Conservation (phyloP, 2,329 filamentous ascomycete species). For the Lecanoromycetidae sp. region DNA sequence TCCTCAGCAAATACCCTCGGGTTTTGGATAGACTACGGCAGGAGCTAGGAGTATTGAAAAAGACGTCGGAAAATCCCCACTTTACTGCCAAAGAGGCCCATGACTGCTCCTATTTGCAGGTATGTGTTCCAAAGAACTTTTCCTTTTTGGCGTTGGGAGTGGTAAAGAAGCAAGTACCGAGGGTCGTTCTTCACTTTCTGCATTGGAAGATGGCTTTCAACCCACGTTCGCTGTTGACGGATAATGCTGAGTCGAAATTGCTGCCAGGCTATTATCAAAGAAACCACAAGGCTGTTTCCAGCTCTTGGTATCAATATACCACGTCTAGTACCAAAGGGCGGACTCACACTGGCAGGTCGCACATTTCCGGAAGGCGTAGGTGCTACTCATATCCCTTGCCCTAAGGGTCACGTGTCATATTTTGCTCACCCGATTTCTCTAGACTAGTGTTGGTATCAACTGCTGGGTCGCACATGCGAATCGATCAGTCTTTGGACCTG, state of each 20-base stretch:
- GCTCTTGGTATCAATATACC: slow-evolving; percentile 17
- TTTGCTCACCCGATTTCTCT: background rate
- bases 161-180: too few relatives aligned
- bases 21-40: slow-evolving; percentile 24
- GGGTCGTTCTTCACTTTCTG: too few relatives aligned
- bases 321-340: slow-evolving; percentile 17
- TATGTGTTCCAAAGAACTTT: too few relatives aligned
- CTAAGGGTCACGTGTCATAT: background rate
- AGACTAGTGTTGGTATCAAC: slow-evolving; percentile 13
- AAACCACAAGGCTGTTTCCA: slow-evolving; percentile 17
- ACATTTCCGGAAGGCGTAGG: slow-evolving; percentile 19
- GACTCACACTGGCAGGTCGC: slow-evolving; percentile 12
- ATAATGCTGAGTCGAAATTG: too few relatives aligned
- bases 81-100: slow-evolving; percentile 24
- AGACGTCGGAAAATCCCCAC: slow-evolving; percentile 21
- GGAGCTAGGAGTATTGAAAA: slow-evolving; percentile 25
- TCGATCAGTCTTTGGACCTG: slow-evolving; percentile 32
- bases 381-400: background rate
- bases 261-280: slow-evolving; percentile 19
- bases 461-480: slow-evolving; percentile 29
- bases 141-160: too few relatives aligned
- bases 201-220: too few relatives aligned
- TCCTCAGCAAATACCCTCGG: slow-evolving; percentile 26
- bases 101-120: slow-evolving; percentile 26
- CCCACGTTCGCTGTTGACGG: too few relatives aligned